These are phyloP conservation scores for Rehmannia glutinosa DNA, from an alignment of 257 asterid species.

Conservation along the genomic window DNA sequence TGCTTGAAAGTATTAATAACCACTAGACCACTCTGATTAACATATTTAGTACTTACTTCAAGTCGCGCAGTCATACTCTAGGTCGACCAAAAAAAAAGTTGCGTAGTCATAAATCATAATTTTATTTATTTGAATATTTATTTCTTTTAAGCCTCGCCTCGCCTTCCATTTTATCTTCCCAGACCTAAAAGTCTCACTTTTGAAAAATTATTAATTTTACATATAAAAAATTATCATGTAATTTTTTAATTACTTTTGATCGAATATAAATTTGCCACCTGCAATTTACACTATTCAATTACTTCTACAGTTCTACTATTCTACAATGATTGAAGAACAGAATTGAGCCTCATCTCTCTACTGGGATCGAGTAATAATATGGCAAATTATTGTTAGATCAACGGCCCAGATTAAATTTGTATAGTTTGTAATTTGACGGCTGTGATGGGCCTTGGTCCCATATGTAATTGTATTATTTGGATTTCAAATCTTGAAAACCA, in stretches of 20 bases:
- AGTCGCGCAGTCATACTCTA: too few relatives aligned
- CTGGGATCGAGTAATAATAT: slow-evolving; percentile 13
- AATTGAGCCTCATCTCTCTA: neutral
- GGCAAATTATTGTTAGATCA: slow-evolving; percentile 4
- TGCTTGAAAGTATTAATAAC: too few relatives aligned
- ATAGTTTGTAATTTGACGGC: neutral
- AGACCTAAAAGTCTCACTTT: too few relatives aligned
- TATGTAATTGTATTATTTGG: neutral
- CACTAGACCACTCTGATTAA: too few relatives aligned
- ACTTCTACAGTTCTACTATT: neutral
- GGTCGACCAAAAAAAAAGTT: too few relatives aligned
- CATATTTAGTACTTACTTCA: too few relatives aligned
- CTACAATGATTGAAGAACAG: slow-evolving; percentile 19
- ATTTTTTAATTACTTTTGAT: neutral
- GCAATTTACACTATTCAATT: neutral
- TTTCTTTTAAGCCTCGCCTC: too few relatives aligned
- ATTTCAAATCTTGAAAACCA: slow-evolving; percentile 18
- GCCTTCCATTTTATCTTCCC: too few relatives aligned
- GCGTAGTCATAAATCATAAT: too few relatives aligned
- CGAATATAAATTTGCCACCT: neutral
- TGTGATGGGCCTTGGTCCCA: slow-evolving; percentile 19
- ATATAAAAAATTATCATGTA: too few relatives aligned
- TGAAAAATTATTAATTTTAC: too few relatives aligned
- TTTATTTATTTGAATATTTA: too few relatives aligned
- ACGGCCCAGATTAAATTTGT: slow-evolving; percentile 16